Base-by-base conservation (phyloP, 2,329 filamentous ascomycete species). In the Aspergillus sojae region DNA sequence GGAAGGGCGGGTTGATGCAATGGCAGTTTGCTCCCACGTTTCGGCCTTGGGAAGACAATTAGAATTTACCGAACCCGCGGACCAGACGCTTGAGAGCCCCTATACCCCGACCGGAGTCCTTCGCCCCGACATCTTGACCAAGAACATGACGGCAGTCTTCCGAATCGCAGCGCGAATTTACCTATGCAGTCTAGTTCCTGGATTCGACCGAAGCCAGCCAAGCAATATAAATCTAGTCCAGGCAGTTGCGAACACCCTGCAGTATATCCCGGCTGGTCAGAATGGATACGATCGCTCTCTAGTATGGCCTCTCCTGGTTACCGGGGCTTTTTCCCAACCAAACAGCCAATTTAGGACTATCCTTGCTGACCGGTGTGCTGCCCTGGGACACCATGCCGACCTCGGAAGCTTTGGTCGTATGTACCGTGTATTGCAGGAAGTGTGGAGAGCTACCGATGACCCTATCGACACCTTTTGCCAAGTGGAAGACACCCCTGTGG, bases 81-180 rank as follows among this genome's bases (percentile, higher is more conserved):
- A 87, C 81, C 80, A 84, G 83, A 76, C 85, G 81, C 64, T 92
- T 82, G 82, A 88, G 41, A 71, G 88, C 67, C 83, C 86, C 66
- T 85, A 82, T 72, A 82, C 83, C 1, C 28, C 68, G 0, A 77
- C 80, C 19, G 92, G 92, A 63, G 88, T 89, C 54, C 86, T 97
- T 69, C 89, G 89, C 61, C 91, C 94, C 3, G 91, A 91, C 74
- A 91, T 96, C 78, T 86, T 98, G 67, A 90, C 89, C 75, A 89
- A 87, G 78, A 97, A 96, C 83, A 93, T 98, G 79, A 96, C 93
- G 0, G 86, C 90, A 46, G 89, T 96, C 50, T 99, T 96, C 87
- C 92, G 94, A 72, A 83, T 96, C 60, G 94, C 94, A 2, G 94
- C 94, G 3, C 91, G 94, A 74, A 93, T 99, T 80, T 97, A 97